A percentile compares a stretch with the other conserved stretches of the same genome.
phyloP scores from a whole-genome alignment of 1,284 basidiomycete species.

The Ustilago bromivora region DNA sequence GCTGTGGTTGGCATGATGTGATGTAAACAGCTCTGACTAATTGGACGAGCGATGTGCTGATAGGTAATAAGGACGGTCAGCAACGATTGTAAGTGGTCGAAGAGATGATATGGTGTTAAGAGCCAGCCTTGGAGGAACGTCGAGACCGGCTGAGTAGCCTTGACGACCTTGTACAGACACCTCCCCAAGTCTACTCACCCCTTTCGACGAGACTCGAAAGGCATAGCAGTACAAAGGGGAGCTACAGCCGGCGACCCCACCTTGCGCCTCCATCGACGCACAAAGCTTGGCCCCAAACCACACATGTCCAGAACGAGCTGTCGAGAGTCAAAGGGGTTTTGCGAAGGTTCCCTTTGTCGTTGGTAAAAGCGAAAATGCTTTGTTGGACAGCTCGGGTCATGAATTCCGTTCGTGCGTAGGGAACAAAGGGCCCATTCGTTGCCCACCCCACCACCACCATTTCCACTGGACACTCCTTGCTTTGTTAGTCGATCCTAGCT shows the following conservation, averaged over 20 bases:
- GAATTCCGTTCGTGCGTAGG: background rate
- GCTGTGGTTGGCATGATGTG: conserved; percentile 14
- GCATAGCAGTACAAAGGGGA: background rate
- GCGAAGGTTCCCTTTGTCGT: conserved; percentile 10
- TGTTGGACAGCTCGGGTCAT: conserved; percentile 21
- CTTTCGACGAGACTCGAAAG: too few relatives aligned
- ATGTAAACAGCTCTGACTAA: background rate
- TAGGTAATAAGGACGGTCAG: background rate
- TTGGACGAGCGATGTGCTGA: background rate
- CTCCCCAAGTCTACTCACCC: too few relatives aligned
- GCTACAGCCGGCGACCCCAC: background rate
- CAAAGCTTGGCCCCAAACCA: background rate
- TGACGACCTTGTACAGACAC: too few relatives aligned
- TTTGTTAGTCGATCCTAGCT: too few relatives aligned
- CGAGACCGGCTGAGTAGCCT: too few relatives aligned
- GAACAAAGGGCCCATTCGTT: conserved; percentile 4
- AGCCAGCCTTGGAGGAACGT: too few relatives aligned
- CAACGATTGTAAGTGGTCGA: background rate
- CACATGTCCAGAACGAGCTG: too few relatives aligned
- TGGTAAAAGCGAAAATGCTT: background rate
- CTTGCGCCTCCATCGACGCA: background rate
- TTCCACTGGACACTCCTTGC: too few relatives aligned
- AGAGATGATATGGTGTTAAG: background rate
- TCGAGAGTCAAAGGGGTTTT: too few relatives aligned
- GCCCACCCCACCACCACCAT: too few relatives aligned